Conservation (phyloP, 805 yeast genomes). For the Blastobotrys robertii region DNA sequence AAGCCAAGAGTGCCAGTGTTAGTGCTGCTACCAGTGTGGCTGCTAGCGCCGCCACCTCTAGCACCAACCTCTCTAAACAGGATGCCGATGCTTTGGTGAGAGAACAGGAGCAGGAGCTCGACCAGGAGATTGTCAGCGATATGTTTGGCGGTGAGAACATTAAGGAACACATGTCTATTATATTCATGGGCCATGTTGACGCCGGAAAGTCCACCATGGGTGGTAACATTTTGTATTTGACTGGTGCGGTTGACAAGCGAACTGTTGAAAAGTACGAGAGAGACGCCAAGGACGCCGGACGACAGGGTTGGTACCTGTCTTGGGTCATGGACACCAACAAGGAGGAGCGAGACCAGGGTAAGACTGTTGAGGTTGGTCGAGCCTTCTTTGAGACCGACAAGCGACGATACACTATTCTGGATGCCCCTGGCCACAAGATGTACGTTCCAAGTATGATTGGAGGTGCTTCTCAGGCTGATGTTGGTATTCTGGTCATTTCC, state of each 20-base stretch:
- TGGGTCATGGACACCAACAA: conserved; percentile 99
- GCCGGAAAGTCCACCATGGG: conserved; percentile 99
- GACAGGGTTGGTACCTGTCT: conserved; percentile 99
- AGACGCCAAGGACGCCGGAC: conserved; percentile 98
- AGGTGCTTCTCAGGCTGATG: conserved; percentile 99
- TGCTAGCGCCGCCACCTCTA: conserved; percentile 15
- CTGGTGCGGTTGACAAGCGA: conserved; percentile 98
- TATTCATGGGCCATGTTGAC: conserved; percentile 99
- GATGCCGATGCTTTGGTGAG: conserved; percentile 45
- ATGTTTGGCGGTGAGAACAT: conserved; percentile 68
- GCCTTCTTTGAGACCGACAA: conserved; percentile 96
- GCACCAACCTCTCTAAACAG: conserved; percentile 16
- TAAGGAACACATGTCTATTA: conserved; percentile 91
- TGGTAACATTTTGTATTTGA: conserved; percentile 85
- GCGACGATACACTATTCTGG: conserved; percentile 95
- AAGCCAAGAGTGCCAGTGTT: conserved; percentile 15
- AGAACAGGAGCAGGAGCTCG: conserved; percentile 74
- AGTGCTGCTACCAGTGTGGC: conserved; percentile 18
- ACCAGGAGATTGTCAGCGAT: conserved; percentile 80
- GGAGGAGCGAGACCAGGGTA: conserved; percentile 98
- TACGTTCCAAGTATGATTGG: conserved; percentile 99
- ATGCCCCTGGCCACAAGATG: conserved; percentile 99
- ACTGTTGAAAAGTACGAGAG: conserved; percentile 96
- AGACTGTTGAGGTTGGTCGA: conserved; percentile 97
- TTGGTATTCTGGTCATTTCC: conserved; percentile 91